phyloP scores from a whole-genome alignment of 371 early-diverging fungal genomes.

The Parasitella parasitica region DNA sequence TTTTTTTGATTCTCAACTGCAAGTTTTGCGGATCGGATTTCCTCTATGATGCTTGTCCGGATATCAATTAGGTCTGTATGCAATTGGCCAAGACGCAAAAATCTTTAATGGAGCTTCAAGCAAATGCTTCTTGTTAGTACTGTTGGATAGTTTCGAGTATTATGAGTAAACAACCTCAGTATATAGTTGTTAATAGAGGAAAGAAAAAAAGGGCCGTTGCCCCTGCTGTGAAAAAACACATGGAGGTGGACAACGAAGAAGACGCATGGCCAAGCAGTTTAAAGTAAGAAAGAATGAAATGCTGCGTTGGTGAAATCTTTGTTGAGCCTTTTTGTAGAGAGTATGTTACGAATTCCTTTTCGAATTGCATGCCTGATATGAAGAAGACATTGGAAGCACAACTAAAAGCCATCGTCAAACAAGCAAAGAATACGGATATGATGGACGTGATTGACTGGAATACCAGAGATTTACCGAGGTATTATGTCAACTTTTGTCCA shows the following conservation, averaged over 20 bases:
- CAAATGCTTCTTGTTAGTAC: too few species aligned
- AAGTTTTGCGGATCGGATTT: not conserved
- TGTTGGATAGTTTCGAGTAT: not conserved
- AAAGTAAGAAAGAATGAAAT: constrained; percentile 5
- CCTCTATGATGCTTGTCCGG: not conserved
- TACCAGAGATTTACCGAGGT: constrained; percentile 47
- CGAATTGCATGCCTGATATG: constrained; percentile 35
- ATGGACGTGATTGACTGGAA: constrained; percentile 82
- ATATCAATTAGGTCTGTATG: not conserved
- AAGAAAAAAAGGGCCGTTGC: constrained; percentile 8
- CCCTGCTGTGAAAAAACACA: not conserved
- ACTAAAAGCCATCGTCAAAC: constrained; percentile 41
- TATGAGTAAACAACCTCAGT: constrained; percentile 14
- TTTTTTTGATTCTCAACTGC: not conserved
- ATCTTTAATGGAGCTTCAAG: not conserved
- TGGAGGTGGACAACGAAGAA: not conserved
- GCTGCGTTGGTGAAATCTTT: not conserved
- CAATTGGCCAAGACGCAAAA: not conserved
- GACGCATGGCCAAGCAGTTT: constrained; percentile 10
- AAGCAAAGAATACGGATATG: constrained; percentile 32
- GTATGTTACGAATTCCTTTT: constrained; percentile 53
- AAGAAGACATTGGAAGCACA: constrained; percentile 45
- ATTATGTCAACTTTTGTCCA: not conserved
- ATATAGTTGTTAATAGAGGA: constrained; percentile 12
- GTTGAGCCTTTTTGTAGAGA: constrained; percentile 34